Conservation (phyloP, 2,329 filamentous ascomycete species). For the Neocucurbitaria cava region DNA sequence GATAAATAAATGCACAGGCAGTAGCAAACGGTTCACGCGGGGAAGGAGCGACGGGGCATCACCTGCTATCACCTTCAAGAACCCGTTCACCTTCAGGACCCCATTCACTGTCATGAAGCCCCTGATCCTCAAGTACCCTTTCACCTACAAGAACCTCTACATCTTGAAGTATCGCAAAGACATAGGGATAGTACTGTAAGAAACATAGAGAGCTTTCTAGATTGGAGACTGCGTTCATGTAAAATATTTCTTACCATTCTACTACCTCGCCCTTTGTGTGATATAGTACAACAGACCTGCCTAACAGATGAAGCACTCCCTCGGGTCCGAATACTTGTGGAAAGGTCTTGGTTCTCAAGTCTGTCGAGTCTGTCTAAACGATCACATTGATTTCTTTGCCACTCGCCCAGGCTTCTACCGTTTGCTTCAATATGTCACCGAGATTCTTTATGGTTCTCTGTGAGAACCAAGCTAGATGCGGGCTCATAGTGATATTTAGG, state of each 20-base stretch:
- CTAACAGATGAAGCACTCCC: background rate
- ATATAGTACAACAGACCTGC: background rate
- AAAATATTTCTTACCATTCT: background rate
- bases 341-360: background rate
- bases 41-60: too few species aligned
- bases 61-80: too few species aligned
- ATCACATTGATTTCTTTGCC: slow-evolving; percentile 51
- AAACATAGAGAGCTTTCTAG: background rate
- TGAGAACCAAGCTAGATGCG: slow-evolving; percentile 63
- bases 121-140: too few species aligned
- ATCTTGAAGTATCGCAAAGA: background rate
- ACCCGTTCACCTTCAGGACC: too few species aligned
- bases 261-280: background rate
- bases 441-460: slow-evolving; percentile 57
- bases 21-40: background rate
- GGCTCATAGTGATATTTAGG: slow-evolving; percentile 60
- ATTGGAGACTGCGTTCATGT: background rate
- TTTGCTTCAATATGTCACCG: slow-evolving; percentile 53
- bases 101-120: too few species aligned
- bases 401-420: slow-evolving; percentile 55
- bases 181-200: background rate
- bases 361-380: slow-evolving; percentile 11
- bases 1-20: background rate
- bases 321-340: background rate
- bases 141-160: background rate